Evolutionary conservation across 2,329 filamentous ascomycete species (phyloP).

Genomic region (Arthrobotrys sinensis): DNA sequence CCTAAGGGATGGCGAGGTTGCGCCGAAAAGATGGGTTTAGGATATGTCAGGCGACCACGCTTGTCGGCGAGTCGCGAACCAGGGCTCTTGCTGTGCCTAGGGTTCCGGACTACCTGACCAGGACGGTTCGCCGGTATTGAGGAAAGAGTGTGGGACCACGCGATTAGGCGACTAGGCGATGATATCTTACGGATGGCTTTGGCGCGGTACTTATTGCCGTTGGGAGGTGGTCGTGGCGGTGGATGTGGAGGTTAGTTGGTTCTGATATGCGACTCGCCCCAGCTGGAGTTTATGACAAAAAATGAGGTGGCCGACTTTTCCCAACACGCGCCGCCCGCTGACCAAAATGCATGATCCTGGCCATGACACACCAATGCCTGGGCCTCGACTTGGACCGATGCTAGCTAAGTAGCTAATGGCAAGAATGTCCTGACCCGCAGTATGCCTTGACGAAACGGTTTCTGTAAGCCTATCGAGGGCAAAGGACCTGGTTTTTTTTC

Average conservation of each 20-base stretch:
- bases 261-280: neutral
- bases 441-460: neutral
- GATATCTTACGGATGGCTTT: neutral
- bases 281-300: constrained; percentile 42
- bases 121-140: neutral
- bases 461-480: neutral
- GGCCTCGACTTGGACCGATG: neutral
- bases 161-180: neutral
- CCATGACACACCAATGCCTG: constrained; percentile 5
- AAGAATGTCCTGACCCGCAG: neutral
- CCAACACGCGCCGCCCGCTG: constrained; percentile 38
- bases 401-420: constrained; percentile 9
- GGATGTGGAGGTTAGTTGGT: constrained; percentile 4
- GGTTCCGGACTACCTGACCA: neutral
- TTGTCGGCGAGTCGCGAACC: constrained; percentile 43
- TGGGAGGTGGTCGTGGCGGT: constrained; percentile 12
- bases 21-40: constrained; percentile 47
- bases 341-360: constrained; percentile 28
- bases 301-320: constrained; percentile 46
- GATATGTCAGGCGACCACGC: constrained; percentile 56
- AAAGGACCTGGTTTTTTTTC: neutral
- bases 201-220: constrained; percentile 5
- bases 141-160: constrained; percentile 14
- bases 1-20: constrained; percentile 64
- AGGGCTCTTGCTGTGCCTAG: constrained; percentile 16